phyloP scores from a whole-genome alignment of 129 eudicot genomes.

The Lonicera japonica region DNA sequence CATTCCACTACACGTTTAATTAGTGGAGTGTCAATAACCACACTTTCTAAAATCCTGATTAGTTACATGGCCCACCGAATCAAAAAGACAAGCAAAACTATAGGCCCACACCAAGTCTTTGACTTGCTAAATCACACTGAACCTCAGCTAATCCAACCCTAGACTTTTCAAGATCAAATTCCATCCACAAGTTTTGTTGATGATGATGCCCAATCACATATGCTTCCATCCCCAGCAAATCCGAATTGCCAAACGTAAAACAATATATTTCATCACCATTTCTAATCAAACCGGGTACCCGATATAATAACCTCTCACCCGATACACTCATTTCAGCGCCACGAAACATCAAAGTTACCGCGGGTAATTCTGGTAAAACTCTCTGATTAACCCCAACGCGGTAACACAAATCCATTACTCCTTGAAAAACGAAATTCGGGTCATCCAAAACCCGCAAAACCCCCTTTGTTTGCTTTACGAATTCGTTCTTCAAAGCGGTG shows the following conservation, averaged over 20 bases:
- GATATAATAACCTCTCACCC: conserved; percentile 48
- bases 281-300: conserved; percentile 43
- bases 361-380: conserved; percentile 52
- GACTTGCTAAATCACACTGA: conserved; percentile 65
- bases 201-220: conserved; percentile 87
- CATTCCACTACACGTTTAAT: too few species aligned
- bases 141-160: conserved; percentile 81
- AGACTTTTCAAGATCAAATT: conserved; percentile 60
- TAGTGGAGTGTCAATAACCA: too few species aligned
- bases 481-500: conserved; percentile 56
- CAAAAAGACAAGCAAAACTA: background rate
- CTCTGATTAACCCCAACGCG: conserved; percentile 33
- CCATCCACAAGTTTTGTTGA: conserved; percentile 88
- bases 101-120: conserved; percentile 41
- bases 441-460: conserved; percentile 59
- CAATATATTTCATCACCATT: conserved; percentile 62
- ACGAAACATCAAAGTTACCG: conserved; percentile 63
- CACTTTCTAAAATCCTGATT: too few species aligned
- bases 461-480: conserved; percentile 48
- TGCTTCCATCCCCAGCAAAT: conserved; percentile 74
- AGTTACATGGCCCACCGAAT: background rate
- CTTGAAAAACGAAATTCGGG: conserved; percentile 69
- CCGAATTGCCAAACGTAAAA: conserved; percentile 87
- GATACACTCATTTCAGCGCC: conserved; percentile 73
- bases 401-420: conserved; percentile 85